phyloP scores from a whole-genome alignment of 768 basidiomycete genomes.

The Terana coerulea region DNA sequence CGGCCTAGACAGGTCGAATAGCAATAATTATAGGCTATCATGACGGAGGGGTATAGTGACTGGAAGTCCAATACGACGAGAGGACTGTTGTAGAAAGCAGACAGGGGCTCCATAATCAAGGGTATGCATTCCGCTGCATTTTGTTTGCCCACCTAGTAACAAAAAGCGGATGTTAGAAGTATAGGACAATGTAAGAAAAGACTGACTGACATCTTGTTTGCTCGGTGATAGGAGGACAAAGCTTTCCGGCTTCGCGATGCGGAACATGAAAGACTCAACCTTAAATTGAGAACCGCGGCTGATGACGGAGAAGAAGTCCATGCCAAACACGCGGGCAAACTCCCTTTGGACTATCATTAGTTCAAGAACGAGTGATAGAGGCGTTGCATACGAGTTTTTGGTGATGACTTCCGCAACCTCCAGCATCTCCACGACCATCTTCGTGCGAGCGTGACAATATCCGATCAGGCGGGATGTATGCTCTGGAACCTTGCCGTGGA shows the following conservation, averaged over 20 bases:
- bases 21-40: slow-evolving; percentile 98
- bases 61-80: slow-evolving; percentile 95
- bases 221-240: slow-evolving; percentile 91
- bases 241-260: slow-evolving; percentile 93
- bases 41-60: slow-evolving; percentile 92
- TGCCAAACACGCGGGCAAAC: slow-evolving; percentile 94
- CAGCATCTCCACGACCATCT: slow-evolving; percentile 73
- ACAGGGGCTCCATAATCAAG: slow-evolving; percentile 90
- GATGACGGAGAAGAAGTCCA: slow-evolving; percentile 95
- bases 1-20: slow-evolving; percentile 96
- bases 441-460: slow-evolving; percentile 63
- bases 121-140: slow-evolving; percentile 97
- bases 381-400: slow-evolving; percentile 74
- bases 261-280: slow-evolving; percentile 98
- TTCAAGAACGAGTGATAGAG: background rate
- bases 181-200: background rate
- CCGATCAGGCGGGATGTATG: slow-evolving; percentile 53
- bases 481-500: slow-evolving; percentile 50
- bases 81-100: slow-evolving; percentile 90
- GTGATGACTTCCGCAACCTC: slow-evolving; percentile 79
- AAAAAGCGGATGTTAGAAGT: slow-evolving; percentile 1
- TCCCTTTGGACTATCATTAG: slow-evolving; percentile 53
- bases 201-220: slow-evolving; percentile 65
- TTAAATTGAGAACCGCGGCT: slow-evolving; percentile 97
- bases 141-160: slow-evolving; percentile 80